Evolutionary conservation across 208 protist species (phyloP), one percentile per base, ranked within the genome.

Genomic region (Angomonas ambiguus): DNA sequence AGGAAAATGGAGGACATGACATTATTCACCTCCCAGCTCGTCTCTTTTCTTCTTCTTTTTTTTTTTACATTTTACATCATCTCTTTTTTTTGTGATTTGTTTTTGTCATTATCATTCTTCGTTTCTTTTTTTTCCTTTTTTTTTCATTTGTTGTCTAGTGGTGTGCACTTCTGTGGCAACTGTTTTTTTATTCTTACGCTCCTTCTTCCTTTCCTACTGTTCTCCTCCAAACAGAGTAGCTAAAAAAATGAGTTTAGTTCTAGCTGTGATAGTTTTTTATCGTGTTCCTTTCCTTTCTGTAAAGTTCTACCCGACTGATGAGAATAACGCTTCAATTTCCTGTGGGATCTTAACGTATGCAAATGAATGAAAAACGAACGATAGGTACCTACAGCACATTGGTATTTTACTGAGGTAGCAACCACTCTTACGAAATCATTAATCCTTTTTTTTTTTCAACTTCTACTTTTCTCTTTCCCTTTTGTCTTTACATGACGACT

Each of bases 81-180:
- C 80, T 87, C 84, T 87, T 71, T 63, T 30, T 45, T 64, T 2
- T 56, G 10, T 57, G 35, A 57, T 20, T 22, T 62, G 31, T 57
- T 49, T 27, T 18, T 49, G 51, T 34, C 42, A 62, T 38, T 34
- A 31, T 38, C 0, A 53, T 48, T 67, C 0, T 69, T 62, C 20
- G 65, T 45, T 63, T 18, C 59, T 16, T 67, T 51, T 33, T 58
- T 31, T 24, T 22, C 20, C 20, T 65, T 49, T 11, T 71, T 22
- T 59, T 31, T 35, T 59, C 10, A 8, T 28, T 56, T n/a, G 18
- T 56, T 24, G 49, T 24, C 16, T 56, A 45, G 8, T 45, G n/a
- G n/a, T n/a, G n/a, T n/a, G n/a, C n/a, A n/a, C n/a, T n/a, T n/a
- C n/a, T n/a, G n/a, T n/a, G n/a, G n/a, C n/a, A n/a, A n/a, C 38